Conservation (phyloP, 139 green algal species). For the Desmodesmus armatus region DNA sequence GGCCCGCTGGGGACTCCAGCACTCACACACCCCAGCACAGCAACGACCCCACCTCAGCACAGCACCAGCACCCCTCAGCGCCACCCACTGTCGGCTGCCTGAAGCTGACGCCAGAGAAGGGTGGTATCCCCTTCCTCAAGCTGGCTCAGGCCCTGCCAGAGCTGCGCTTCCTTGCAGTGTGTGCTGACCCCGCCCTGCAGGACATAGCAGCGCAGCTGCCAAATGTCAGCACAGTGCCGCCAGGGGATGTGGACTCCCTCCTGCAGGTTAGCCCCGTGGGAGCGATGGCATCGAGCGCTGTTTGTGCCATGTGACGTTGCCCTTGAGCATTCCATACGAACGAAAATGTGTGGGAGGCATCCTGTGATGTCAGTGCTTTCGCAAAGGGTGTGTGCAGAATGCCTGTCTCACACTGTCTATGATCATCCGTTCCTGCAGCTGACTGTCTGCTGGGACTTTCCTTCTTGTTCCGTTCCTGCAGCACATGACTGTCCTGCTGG, state of each 20-base stretch:
- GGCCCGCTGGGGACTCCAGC: neutral
- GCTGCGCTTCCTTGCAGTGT: slow-evolving; percentile 49
- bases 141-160: slow-evolving; percentile 43
- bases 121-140: slow-evolving; percentile 44
- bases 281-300: neutral
- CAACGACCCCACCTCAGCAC: neutral
- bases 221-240: slow-evolving; percentile 34
- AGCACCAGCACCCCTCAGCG: slow-evolving; percentile 5
- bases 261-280: neutral
- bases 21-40: too few species aligned
- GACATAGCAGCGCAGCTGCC: neutral
- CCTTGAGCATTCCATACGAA: neutral
- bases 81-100: slow-evolving; percentile 10
- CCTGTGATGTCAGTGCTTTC: neutral
- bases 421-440: neutral
- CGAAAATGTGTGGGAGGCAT: neutral
- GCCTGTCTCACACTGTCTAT: neutral
- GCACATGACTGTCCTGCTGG: slow-evolving; percentile 53
- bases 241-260: slow-evolving; percentile 20
- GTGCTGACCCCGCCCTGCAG: slow-evolving; percentile 11
- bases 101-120: slow-evolving; percentile 65
- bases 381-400: neutral
- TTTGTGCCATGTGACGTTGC: neutral
- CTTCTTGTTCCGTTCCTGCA: slow-evolving; percentile 45
- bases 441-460: too few species aligned